A percentile compares a stretch with the other conserved stretches of the same genome.
phyloP scores from a whole-genome alignment of 169 alveolate species.

The Eimeria acervulina region DNA sequence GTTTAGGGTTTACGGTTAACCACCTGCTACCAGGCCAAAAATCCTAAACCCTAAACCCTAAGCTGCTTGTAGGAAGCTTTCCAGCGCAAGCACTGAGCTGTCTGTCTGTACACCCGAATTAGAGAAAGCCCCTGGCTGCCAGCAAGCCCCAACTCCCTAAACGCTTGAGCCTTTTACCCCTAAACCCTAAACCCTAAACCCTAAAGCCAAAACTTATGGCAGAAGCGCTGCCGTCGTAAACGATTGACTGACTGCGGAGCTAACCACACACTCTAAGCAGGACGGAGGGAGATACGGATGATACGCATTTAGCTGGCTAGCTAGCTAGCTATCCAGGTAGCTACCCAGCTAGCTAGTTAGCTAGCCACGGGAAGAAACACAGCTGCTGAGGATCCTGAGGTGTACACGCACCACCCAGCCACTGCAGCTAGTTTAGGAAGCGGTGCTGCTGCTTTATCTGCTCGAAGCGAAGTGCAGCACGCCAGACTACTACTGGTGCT shows the following conservation, averaged over 20 bases:
- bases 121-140: too few relatives aligned
- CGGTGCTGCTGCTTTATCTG: slow-evolving; percentile 71
- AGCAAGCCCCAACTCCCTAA: background rate
- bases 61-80: background rate
- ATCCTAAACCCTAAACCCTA: background rate
- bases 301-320: background rate
- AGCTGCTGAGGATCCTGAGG: slow-evolving; percentile 84
- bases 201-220: background rate
- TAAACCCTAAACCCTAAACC: slow-evolving; percentile 28
- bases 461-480: background rate
- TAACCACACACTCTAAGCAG: background rate
- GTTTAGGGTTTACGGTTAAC: too few relatives aligned
- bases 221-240: background rate
- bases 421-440: slow-evolving; percentile 89
- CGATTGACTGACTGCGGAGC: background rate
- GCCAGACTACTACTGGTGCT: slow-evolving; percentile 22
- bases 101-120: background rate
- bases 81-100: background rate
- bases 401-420: slow-evolving; percentile 93
- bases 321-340: background rate
- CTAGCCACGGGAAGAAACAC: background rate
- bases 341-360: background rate
- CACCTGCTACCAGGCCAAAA: too few relatives aligned
- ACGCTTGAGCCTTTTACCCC: background rate
- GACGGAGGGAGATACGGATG: background rate